Base-by-base conservation (phyloP, 2,329 filamentous ascomycete genomes). In the Trichoderma sp. region DNA sequence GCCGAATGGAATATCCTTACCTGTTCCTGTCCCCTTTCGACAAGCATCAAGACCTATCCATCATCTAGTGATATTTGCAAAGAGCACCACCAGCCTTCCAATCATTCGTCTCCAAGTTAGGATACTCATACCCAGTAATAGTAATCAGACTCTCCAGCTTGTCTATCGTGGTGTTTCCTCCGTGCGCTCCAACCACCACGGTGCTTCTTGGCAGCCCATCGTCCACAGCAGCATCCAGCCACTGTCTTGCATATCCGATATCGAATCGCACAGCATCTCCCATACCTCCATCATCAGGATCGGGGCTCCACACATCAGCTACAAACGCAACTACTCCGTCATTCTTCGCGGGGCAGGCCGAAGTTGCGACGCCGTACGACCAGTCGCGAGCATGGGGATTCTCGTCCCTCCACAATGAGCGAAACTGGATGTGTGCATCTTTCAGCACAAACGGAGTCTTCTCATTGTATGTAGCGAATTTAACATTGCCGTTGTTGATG, bases 181-280 rank as follows among this genome's bases (percentile, higher is more conserved):
- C 60, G 8, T 47, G 60, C 0, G 60, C 60, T 14, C 60, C 60
- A n/a, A 63, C 60, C 5, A 53, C 62, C 12, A 65, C n/a, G 5
- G 62, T 34, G 2, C 12, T 11, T 7, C 39, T 65, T 24, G 43
- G 62, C 9, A 65, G 6, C 1, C 62, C 62, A 14, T 65, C 62
- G 3, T 53, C 79, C 76, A 71, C 76, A 80, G 1, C 77, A 79
- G 3, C 78, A 80, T 61, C 76, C 79, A 61, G 79, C 77, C 18
- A 67, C 72, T 4, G 53, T 60, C 51, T 76, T 68, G 1, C 77
- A 78, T 61, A 70, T 71, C 14, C 61, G 30, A 58, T 32, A 15
- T 68, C 53, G 28, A 60, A 68, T 21, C 65, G 53, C 24, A 60
- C 32, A n/a, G 32, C 65, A 43, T 68, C 65, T 60, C 65, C 65